These are phyloP conservation scores for Kwoniella sp. DNA, from an alignment of 768 basidiomycete species.

Conservation along the genomic window DNA sequence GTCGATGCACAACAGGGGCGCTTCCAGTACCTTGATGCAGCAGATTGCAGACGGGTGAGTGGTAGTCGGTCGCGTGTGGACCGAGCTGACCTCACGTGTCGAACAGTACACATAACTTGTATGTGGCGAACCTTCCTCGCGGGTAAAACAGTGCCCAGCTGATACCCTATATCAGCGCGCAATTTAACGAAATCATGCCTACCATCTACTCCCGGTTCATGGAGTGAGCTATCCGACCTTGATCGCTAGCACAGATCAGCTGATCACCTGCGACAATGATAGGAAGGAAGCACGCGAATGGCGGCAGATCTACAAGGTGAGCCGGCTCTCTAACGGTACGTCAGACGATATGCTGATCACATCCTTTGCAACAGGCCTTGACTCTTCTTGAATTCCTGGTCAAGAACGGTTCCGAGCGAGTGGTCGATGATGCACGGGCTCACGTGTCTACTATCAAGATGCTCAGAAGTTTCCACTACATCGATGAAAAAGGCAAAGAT, in stretches of 20 bases:
- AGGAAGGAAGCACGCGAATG: constrained; percentile 96
- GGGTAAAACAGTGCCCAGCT: background rate
- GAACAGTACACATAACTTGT: constrained; percentile 96
- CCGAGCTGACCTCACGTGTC: constrained; percentile 19
- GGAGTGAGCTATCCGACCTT: constrained; percentile 24
- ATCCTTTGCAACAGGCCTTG: constrained; percentile 59
- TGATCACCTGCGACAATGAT: constrained; percentile 38
- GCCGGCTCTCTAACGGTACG: constrained; percentile 7
- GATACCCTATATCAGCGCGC: constrained; percentile 60
- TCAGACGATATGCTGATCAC: constrained; percentile 1
- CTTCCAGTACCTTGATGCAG: constrained; percentile 95
- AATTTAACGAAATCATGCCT: constrained; percentile 99
- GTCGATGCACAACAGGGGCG: constrained; percentile 66
- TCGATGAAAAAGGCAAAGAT: constrained; percentile 97
- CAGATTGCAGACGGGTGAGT: constrained; percentile 94
- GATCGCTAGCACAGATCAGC: background rate
- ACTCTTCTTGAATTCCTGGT: constrained; percentile 92
- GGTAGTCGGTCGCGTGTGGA: background rate
- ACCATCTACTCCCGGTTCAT: constrained; percentile 67
- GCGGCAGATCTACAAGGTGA: constrained; percentile 96
- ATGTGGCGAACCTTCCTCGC: background rate
- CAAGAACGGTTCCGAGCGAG: constrained; percentile 95
- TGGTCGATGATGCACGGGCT: constrained; percentile 92
- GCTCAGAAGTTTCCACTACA: constrained; percentile 95
- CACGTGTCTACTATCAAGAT: constrained; percentile 95